These are phyloP conservation scores for Telopea speciosissima DNA, from an alignment of 177 flowering plant genomes.

Conservation along the genomic window DNA sequence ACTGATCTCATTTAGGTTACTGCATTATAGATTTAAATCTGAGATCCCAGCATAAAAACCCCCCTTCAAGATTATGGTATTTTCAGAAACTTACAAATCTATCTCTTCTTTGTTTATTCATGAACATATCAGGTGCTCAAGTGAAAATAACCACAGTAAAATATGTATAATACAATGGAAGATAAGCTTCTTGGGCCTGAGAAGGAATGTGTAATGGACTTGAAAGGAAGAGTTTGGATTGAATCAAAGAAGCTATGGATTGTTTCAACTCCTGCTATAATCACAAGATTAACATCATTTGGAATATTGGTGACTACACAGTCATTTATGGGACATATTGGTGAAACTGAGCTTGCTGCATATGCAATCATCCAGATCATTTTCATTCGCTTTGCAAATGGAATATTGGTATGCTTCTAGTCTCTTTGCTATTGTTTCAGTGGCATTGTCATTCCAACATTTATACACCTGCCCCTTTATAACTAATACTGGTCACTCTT, in stretches of 20 bases:
- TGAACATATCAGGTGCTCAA: no score
- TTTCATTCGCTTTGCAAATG: conserved; percentile 15
- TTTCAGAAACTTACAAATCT: no score
- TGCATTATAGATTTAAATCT: no score
- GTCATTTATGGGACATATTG: conserved; percentile 21
- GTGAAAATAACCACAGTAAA: neutral
- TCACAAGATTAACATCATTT: conserved; percentile 18
- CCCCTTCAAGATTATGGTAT: no score
- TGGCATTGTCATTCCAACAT: neutral
- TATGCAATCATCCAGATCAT: conserved; percentile 26
- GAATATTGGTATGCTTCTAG: conserved; percentile 13
- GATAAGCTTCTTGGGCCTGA: conserved; percentile 7
- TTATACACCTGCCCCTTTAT: neutral
- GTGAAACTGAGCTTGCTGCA: conserved; percentile 21
- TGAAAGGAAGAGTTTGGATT: conserved; percentile 14
- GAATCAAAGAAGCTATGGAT: conserved; percentile 20
- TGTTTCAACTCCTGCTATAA: conserved; percentile 17
- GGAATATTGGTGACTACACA: conserved; percentile 29
- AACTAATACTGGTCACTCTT: no score
- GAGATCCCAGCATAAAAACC: no score
- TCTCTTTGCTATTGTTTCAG: neutral
- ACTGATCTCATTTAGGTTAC: no score
- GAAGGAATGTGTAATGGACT: neutral
- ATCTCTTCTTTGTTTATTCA: no score
- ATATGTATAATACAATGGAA: conserved; percentile 2